phyloP scores from a whole-genome alignment of 345 rosid genomes.

The Populus davidiana region DNA sequence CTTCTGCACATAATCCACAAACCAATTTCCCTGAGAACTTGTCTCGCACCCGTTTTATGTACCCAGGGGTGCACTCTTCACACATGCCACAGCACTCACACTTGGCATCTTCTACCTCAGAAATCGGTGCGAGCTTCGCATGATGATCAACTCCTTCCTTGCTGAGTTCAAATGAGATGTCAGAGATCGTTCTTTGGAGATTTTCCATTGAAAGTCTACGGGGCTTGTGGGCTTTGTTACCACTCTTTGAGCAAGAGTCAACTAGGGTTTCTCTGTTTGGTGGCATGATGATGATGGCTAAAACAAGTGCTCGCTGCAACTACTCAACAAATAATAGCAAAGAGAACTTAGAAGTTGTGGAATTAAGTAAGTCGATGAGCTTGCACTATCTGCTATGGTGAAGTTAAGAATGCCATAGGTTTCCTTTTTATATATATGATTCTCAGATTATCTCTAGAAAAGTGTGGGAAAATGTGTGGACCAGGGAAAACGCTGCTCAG shows the following conservation, averaged over 20 bases:
- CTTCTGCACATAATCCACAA: conserved; percentile 44
- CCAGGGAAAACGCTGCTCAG: not conserved
- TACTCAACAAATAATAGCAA: not conserved
- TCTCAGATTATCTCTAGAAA: not conserved
- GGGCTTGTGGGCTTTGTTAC: conserved; percentile 13
- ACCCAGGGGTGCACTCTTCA: conserved; percentile 39
- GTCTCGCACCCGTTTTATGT: conserved; percentile 25
- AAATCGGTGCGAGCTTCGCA: conserved; percentile 3
- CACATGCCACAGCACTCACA: conserved; percentile 40
- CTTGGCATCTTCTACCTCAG: conserved; percentile 20
- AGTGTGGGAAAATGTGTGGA: conserved; percentile 3
- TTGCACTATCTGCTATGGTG: not conserved
- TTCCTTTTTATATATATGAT: conserved; percentile 20
- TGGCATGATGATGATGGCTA: conserved; percentile 27
- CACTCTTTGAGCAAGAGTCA: conserved; percentile 10
- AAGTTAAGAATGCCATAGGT: not conserved
- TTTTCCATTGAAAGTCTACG: conserved; percentile 36
- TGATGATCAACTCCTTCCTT: conserved; percentile 33
- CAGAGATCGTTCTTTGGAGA: conserved; percentile 64
- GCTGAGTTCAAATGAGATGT: conserved; percentile 52
- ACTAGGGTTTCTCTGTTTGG: conserved; percentile 28
- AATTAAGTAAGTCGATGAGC: not conserved
- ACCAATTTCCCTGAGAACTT: conserved; percentile 21
- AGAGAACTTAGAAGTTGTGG: not conserved
- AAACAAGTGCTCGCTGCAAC: not conserved